Base-by-base conservation (phyloP, 2,329 filamentous ascomycete species). In the Alternaria conjuncta region DNA sequence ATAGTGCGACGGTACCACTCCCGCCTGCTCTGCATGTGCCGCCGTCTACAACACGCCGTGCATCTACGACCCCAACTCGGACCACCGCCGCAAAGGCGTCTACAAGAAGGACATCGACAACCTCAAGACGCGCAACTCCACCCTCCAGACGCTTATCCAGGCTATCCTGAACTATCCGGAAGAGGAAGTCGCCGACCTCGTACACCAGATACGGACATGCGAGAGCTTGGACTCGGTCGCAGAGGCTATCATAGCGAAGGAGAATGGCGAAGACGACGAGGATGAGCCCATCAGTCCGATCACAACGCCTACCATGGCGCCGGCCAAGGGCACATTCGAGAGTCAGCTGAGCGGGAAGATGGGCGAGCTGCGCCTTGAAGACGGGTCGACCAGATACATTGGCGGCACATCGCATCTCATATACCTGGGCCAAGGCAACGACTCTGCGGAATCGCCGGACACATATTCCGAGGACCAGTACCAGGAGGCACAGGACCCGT, bases 361-460 rank as follows among this genome's bases (percentile, higher is more conserved):
- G 92, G 94, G 94, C 54, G 93, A 97, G 80, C 83, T 98, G 66
- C 86, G 93, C 60, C 83, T 98, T 5, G 94, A 94, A 72, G 92
- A 97, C 71, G 95, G 94, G 15, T 92, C 92, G 2, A 90, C 96
- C 7, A 90, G 94, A 67, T 97, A 96, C 78, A 94, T 97, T 69
- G 95, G 95, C 53, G 96, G 95, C 51, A 98, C 95, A 0, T 97
- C 94, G 2, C 95, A 97, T 75, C 85, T 98, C 64, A 93, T 98
- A 67, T 95, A 96, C 77, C 84, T 95, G 26, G 77, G 75, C 64
- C 71, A 74, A 45, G 70, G 65, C 66, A 69, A 65, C 66, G 75
- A 84, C 57, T 68, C 69, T 3, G 59, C 74, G 15, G 70, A 74
- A 6, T 74, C 72, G 20, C 72, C 75, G 4, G 76, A 79, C 23